Evolutionary conservation across 345 rosid genomes (phyloP).

Genomic region (Mercurialis annua): DNA sequence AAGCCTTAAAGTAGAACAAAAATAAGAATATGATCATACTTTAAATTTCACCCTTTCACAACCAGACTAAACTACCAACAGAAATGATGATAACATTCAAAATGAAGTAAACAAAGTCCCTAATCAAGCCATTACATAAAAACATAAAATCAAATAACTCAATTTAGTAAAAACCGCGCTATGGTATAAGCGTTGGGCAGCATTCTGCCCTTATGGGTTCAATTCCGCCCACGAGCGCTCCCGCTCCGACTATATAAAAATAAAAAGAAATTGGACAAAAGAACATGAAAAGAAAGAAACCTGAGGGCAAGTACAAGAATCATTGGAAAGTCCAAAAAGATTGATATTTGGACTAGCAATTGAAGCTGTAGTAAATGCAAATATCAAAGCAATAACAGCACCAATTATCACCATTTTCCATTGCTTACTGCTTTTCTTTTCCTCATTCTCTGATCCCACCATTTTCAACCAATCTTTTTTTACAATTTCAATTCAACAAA

Average conservation of each 20-base stretch:
- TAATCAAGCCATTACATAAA: not conserved
- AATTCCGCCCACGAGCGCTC: too few relatives aligned
- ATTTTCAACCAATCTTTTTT: slow-evolving; percentile 18
- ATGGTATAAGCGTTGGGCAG: too few relatives aligned
- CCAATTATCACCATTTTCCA: slow-evolving; percentile 37
- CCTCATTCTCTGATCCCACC: slow-evolving; percentile 28
- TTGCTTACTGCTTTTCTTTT: slow-evolving; percentile 20
- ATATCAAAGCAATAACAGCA: slow-evolving; percentile 33
- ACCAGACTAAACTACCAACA: not conserved
- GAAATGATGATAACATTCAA: not conserved
- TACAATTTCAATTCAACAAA: not conserved
- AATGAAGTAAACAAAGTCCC: not conserved
- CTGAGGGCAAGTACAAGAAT: slow-evolving; percentile 58
- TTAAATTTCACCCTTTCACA: not conserved
- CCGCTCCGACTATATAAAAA: too few relatives aligned
- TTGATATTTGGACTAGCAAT: slow-evolving; percentile 21
- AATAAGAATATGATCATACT: not conserved
- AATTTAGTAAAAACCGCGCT: not conserved
- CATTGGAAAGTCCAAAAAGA: slow-evolving; percentile 28
- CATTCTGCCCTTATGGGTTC: too few relatives aligned
- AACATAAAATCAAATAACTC: not conserved
- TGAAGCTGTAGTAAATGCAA: slow-evolving; percentile 45
- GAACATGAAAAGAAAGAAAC: slow-evolving; percentile 27
- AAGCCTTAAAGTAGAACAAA: not conserved
- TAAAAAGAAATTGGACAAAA: not conserved